Evolutionary conservation across 371 early-diverging fungal genomes (phyloP).

Genomic region (Ordospora colligata): DNA sequence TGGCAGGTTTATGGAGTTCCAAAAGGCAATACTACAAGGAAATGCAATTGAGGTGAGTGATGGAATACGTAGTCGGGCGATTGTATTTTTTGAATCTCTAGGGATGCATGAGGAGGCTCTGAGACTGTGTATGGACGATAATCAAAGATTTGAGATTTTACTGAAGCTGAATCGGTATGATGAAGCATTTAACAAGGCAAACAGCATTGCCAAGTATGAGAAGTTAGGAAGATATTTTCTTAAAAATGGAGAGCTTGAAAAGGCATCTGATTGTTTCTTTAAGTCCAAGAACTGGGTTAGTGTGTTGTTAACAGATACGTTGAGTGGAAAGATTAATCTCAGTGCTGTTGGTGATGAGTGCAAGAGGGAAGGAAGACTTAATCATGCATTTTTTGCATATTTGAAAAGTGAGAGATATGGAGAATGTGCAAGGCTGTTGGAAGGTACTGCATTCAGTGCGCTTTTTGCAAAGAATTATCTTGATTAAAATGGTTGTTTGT

Average conservation of each 20-base stretch:
- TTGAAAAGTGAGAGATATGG: slow-evolving; percentile 33
- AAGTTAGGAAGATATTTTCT: slow-evolving; percentile 40
- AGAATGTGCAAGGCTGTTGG: slow-evolving; percentile 39
- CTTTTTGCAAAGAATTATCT: slow-evolving; percentile 39
- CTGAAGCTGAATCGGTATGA: slow-evolving; percentile 44
- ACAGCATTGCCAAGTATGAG: slow-evolving; percentile 42
- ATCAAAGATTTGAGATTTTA: slow-evolving; percentile 58
- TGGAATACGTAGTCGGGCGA: slow-evolving; percentile 30
- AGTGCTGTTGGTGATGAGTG: slow-evolving; percentile 24
- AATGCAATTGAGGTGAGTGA: slow-evolving; percentile 12
- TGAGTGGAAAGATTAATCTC: slow-evolving; percentile 36
- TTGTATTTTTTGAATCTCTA: slow-evolving; percentile 52
- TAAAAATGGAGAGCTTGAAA: neutral
- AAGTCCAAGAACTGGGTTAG: slow-evolving; percentile 29
- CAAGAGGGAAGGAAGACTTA: slow-evolving; percentile 39
- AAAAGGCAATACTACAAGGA: slow-evolving; percentile 35
- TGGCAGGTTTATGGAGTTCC: slow-evolving; percentile 43
- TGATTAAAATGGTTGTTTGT: neutral
- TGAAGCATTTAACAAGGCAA: slow-evolving; percentile 48
- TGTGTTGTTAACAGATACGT: slow-evolving; percentile 38
- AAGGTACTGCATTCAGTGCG: slow-evolving; percentile 36
- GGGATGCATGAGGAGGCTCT: slow-evolving; percentile 51
- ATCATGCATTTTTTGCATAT: slow-evolving; percentile 44
- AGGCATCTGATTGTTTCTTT: slow-evolving; percentile 50
- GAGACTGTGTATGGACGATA: slow-evolving; percentile 39